phyloP scores from a whole-genome alignment of 352 stramenopile genomes.

The Phytophthora nicotianae region DNA sequence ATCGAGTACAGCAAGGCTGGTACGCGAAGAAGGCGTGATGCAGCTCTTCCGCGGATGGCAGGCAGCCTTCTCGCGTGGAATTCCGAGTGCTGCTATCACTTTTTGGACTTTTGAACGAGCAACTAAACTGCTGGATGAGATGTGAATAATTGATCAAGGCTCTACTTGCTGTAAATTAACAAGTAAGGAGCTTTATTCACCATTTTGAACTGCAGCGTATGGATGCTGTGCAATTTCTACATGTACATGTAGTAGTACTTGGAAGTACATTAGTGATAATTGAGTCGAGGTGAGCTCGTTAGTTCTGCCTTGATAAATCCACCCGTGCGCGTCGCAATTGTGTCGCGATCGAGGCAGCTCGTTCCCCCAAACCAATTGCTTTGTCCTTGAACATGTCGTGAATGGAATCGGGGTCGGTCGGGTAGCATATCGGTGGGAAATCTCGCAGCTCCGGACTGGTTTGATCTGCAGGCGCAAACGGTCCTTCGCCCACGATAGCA shows the following conservation, averaged over 20 bases:
- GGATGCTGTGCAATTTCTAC: constrained; percentile 19
- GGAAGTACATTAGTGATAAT: constrained; percentile 11
- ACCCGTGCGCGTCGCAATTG: constrained; percentile 31
- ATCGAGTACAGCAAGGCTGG: constrained; percentile 38
- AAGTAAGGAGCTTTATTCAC: neutral
- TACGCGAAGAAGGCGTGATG: constrained; percentile 59
- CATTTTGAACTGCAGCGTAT: neutral
- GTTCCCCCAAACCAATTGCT: constrained; percentile 72
- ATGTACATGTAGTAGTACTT: no score
- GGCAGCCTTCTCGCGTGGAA: constrained; percentile 75
- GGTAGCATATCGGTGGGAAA: constrained; percentile 64
- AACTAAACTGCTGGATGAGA: constrained; percentile 53
- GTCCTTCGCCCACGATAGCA: constrained; percentile 79
- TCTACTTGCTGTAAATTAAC: constrained; percentile 3
- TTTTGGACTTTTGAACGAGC: constrained; percentile 82
- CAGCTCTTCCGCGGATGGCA: constrained; percentile 84
- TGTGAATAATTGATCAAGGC: constrained; percentile 21
- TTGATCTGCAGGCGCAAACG: constrained; percentile 45
- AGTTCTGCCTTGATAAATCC: constrained; percentile 25
- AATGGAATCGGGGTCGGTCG: constrained; percentile 58
- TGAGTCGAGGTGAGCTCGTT: neutral
- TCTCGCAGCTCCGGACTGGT: constrained; percentile 22
- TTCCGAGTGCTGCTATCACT: constrained; percentile 80
- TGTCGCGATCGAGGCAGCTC: constrained; percentile 60
- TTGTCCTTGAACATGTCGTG: constrained; percentile 84